phyloP scores from a whole-genome alignment of 1,284 basidiomycete species.

The Pascua guehoae region DNA sequence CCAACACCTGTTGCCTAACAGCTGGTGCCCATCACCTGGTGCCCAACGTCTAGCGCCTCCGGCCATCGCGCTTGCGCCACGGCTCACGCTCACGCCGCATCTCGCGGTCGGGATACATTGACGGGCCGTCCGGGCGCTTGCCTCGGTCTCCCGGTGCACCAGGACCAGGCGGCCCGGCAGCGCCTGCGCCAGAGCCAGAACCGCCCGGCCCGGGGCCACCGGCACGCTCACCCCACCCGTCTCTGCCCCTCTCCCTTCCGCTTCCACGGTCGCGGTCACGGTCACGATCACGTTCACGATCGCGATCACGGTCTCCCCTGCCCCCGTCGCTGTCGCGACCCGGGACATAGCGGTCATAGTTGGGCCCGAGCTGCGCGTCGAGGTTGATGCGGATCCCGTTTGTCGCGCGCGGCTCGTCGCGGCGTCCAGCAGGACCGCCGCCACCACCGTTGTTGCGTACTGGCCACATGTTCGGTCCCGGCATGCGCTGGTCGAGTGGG shows the following conservation, averaged over 20 bases:
- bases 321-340: not conserved
- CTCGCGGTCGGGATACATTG: no score
- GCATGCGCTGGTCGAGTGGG: not conserved
- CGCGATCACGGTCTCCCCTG: not conserved
- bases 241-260: not conserved
- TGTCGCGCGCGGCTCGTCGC: not conserved
- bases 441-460: not conserved
- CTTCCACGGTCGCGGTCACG: not conserved
- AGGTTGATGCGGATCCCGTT: not conserved
- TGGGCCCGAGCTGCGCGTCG: no score
- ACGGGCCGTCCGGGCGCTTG: no score
- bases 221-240: not conserved
- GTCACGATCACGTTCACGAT: not conserved
- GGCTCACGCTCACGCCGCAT: no score
- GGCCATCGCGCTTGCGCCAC: no score
- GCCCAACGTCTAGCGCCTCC: no score
- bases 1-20: no score
- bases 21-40: no score
- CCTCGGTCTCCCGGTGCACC: not conserved
- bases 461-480: not conserved
- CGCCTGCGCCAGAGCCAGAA: not conserved
- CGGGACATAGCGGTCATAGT: not conserved
- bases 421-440: not conserved
- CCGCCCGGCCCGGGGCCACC: not conserved
- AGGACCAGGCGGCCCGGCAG: not conserved